Base-by-base conservation (phyloP, 1,284 basidiomycete species). In the Cutaneotrichosporon sp. region DNA sequence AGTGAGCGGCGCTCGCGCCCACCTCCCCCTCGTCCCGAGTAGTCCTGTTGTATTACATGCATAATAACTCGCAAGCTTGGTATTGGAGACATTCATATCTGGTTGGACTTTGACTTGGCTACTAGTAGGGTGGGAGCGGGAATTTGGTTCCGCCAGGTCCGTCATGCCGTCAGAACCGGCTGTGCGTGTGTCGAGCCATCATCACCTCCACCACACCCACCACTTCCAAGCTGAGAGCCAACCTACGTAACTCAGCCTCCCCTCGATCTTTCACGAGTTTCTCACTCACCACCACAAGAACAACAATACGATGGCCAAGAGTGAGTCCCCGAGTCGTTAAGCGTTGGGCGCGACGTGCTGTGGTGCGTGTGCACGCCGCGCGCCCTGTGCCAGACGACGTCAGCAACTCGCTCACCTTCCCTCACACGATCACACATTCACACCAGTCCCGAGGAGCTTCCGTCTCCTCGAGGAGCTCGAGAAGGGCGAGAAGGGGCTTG, bases 401-500 rank as follows among this genome's bases (percentile, higher is more conserved):
- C 21, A 56, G 9, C 36, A 5, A 10, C 21, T 10, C 26, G 55
- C 36, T n/a, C 55, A 11, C 8, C 36, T 32, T 21, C 16, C 31
- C n/a, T 36, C 31, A 3, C 52, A 5, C 36, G 53, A n/a, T 11
- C 53, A 22, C 14, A 16, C 18, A 30, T 52, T 55, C 18, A 56
- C 42, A 11, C 40, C 71, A 98, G 96, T 98, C 67, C 96, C 96
- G 47, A 86, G 96, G 76, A 97, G 94, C 82, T 99, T 99, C 83
- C 87, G 92, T 63, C 88, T 99, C 51, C 86, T 97, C 56, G 94
- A 97, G 81, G 95, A 99, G 84, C 90, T 99, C 71, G 96, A 99
- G 83, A 98, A 98, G 82, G 96, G 97, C 73, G 96, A 99, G 85
- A 99, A 99, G 82, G 96, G 97, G 56, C 93, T 99, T 76, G 96